Conservation (phyloP, 257 asterid genomes). For the Petunia secreta region DNA sequence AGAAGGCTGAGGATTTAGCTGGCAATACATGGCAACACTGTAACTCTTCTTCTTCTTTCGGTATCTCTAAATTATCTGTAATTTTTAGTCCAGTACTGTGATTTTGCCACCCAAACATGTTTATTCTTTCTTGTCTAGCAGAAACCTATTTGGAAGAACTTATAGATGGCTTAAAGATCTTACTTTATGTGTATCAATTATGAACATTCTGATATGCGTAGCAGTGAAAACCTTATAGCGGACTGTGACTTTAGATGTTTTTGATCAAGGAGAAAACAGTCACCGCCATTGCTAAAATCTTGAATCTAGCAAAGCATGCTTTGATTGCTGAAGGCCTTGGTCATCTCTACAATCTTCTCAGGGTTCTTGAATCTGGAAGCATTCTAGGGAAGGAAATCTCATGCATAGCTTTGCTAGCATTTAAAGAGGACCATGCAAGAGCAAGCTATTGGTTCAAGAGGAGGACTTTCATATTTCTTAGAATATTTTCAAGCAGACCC, state of each 20-base stretch:
- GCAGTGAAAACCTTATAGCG: not conserved
- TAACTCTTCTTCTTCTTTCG: conserved; percentile 40
- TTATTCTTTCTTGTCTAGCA: not conserved
- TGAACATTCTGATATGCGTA: not conserved
- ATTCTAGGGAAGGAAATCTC: conserved; percentile 76
- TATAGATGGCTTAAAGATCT: not conserved
- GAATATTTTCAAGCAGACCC: too few relatives aligned
- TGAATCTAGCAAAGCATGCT: conserved; percentile 65
- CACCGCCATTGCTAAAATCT: conserved; percentile 61
- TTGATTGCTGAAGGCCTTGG: conserved; percentile 67
- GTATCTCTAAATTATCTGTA: not conserved
- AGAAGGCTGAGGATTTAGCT: conserved; percentile 89
- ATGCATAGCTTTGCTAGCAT: conserved; percentile 58
- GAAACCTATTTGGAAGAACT: not conserved
- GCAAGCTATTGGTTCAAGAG: too few relatives aligned
- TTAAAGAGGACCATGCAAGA: conserved; percentile 2
- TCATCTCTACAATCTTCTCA: conserved; percentile 58
- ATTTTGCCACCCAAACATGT: not conserved
- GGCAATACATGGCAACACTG: conserved; percentile 98
- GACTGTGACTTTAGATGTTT: too few relatives aligned
- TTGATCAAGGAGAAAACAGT: conserved; percentile 69
- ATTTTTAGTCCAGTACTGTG: too few relatives aligned
- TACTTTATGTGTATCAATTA: not conserved
- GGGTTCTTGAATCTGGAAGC: conserved; percentile 85
- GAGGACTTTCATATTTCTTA: too few relatives aligned